Conservation (phyloP, 2,329 filamentous ascomycete species). For the Aspergillus nomiae region DNA sequence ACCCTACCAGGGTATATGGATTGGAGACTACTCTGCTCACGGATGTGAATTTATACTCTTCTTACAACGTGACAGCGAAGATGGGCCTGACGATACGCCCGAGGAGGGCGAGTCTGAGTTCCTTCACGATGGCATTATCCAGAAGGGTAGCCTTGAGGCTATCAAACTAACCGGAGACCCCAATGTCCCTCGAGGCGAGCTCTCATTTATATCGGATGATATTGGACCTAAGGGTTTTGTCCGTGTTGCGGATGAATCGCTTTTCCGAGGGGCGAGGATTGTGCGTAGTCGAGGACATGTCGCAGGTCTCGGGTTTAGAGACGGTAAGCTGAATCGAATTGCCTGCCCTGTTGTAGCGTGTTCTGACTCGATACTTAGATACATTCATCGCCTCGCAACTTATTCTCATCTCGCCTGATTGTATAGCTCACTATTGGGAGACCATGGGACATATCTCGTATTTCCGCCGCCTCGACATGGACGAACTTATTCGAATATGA, state of each 20-base stretch:
- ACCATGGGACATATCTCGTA: constrained; percentile 49
- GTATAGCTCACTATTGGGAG: constrained; percentile 81
- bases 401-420: constrained; percentile 75
- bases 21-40: constrained; percentile 84
- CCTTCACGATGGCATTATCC: constrained; percentile 52
- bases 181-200: constrained; percentile 84
- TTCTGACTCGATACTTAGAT: constrained; percentile 24
- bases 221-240: constrained; percentile 68
- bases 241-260: constrained; percentile 63
- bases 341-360: background rate
- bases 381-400: constrained; percentile 72
- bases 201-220: constrained; percentile 78
- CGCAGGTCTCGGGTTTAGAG: constrained; percentile 68
- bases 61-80: constrained; percentile 64
- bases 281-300: constrained; percentile 78
- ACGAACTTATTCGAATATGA: constrained; percentile 37
- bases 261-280: constrained; percentile 73
- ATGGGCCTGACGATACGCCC: constrained; percentile 46
- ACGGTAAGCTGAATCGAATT: constrained; percentile 59
- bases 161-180: constrained; percentile 91
- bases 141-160: constrained; percentile 72
- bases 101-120: constrained; percentile 40
- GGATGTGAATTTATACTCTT: constrained; percentile 87
- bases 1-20: constrained; percentile 89
- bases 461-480: constrained; percentile 47